phyloP scores from a whole-genome alignment of 164 flowering plant genomes.

The Piper longum region DNA sequence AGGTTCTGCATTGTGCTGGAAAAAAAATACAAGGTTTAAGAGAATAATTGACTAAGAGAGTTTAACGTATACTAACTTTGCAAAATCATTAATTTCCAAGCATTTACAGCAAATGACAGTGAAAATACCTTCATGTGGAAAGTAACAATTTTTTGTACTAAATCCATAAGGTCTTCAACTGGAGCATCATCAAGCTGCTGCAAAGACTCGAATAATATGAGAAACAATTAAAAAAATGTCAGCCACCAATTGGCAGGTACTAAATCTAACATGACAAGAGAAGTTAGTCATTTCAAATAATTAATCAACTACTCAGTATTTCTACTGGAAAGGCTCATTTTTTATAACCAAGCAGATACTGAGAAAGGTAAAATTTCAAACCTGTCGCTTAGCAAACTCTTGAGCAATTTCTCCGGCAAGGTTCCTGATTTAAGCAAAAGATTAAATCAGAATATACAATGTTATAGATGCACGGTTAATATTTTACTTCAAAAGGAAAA shows the following conservation, averaged over 20 bases:
- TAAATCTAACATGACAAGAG: too few relatives aligned
- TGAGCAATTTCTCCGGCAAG: constrained; percentile 93
- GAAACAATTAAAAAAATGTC: too few relatives aligned
- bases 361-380: constrained; percentile 10
- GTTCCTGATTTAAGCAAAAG: constrained; percentile 37
- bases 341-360: background rate
- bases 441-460: background rate
- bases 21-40: background rate
- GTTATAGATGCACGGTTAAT: too few relatives aligned
- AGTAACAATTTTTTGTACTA: constrained; percentile 86
- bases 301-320: too few relatives aligned
- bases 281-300: background rate
- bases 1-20: constrained; percentile 97
- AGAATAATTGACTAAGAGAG: background rate
- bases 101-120: background rate
- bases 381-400: constrained; percentile 77
- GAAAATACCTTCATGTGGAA: constrained; percentile 84
- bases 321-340: too few relatives aligned
- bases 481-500: too few relatives aligned
- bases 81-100: background rate
- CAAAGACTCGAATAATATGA: background rate
- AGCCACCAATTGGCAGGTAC: background rate
- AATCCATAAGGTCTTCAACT: constrained; percentile 78
- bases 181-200: constrained; percentile 60
- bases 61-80: background rate